Evolutionary conservation across 495 filamentous ascomycete genomes (phyloP), one percentile per base, ranked within the genome.

Genomic region (Clavariopsis aquatica): DNA sequence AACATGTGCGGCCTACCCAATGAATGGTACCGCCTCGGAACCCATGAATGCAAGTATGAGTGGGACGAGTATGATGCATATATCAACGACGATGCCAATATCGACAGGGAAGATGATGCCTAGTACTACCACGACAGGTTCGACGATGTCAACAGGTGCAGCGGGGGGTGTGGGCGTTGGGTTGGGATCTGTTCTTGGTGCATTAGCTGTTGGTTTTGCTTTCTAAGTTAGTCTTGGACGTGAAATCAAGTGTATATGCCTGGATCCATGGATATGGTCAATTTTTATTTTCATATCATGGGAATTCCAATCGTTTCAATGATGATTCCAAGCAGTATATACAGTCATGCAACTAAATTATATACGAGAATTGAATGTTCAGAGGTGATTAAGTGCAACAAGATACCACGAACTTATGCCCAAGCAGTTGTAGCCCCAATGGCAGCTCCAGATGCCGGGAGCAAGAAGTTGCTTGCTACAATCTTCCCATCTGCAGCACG

Each of bases 1-100:
- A 26, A 70, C 67, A 2, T 79, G 76, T 53, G 28, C 57, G 6
- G 31, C 46, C 3, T 76, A 78, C 49, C 58, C 58, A 17, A 52
- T 22, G 19, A 62, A 38, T 43, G 58, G 58, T 9, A 28, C 31
- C n/a, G 34, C 22, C 7, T n/a, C 38, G 38, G 51, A 46, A 45
- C 60, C 60, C 2, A 28, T 28, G 36, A 57, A 24, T 19, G 51
- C 60, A 41, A 64, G 31, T n/a, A 43, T 43, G 13, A 43, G 13
- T n/a, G 15, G 12, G 38, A 43, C 38, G 5, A 27, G 13, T 22
- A 63, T 34, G 24, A 53, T n/a, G n/a, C n/a, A n/a, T n/a, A n/a
- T n/a, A n/a, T n/a, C n/a, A n/a, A 53, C 17, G 49, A 15, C 59
- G 2, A 55, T 47, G 34, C 23, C 60, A 13, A 31, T 31, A 12